A percentile compares a stretch with the other conserved stretches of the same genome.
phyloP scores from a whole-genome alignment of 257 asterid species.

The Nyctanthes arbortristis region DNA sequence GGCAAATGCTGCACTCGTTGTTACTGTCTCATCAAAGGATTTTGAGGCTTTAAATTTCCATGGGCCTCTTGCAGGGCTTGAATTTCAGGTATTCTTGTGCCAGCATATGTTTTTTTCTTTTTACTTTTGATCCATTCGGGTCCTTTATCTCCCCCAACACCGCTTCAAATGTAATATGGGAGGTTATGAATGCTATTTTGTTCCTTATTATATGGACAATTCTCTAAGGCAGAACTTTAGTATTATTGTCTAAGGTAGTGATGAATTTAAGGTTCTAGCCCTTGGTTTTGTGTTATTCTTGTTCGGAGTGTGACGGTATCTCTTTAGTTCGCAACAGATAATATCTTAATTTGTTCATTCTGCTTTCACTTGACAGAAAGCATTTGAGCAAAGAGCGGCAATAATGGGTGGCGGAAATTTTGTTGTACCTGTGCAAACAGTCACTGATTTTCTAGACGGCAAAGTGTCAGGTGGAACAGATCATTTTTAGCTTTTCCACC shows the following conservation, averaged over 20 bases:
- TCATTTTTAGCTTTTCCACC: not conserved
- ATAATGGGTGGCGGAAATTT: constrained; percentile 93
- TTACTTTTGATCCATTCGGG: constrained; percentile 3
- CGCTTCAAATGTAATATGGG: not conserved
- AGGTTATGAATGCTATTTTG: not conserved
- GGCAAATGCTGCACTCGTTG: constrained; percentile 97
- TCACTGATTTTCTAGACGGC: constrained; percentile 68
- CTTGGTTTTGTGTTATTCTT: not conserved
- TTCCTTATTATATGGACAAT: not conserved
- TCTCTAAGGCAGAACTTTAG: not conserved
- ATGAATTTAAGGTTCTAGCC: not conserved
- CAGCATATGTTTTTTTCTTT: constrained; percentile 2
- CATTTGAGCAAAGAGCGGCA: constrained; percentile 78
- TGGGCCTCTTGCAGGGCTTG: constrained; percentile 94
- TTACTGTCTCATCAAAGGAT: constrained; percentile 71
- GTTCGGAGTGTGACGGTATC: not conserved
- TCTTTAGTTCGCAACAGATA: not conserved
- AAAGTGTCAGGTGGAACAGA: constrained; percentile 54
- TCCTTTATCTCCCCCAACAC: not conserved
- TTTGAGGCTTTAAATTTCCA: constrained; percentile 53
- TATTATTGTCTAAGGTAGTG: not conserved
- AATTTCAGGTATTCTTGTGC: constrained; percentile 69
- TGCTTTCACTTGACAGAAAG: constrained; percentile 43
- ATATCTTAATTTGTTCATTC: not conserved
- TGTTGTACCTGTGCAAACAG: constrained; percentile 83